Conservation (phyloP, 2,329 filamentous ascomycete genomes). For the Nakataea oryzae region DNA sequence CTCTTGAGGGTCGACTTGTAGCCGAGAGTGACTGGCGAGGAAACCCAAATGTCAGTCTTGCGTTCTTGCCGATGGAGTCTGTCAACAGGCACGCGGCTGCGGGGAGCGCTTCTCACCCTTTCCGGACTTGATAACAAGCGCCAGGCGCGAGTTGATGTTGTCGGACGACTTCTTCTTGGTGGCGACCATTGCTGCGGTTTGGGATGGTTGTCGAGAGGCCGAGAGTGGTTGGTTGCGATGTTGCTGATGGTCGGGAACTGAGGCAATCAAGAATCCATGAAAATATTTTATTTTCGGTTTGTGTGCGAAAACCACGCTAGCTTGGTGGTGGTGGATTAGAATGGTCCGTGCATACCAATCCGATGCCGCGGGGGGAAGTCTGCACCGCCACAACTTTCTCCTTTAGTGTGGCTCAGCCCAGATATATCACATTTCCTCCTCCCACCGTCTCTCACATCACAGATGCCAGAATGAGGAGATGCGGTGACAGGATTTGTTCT, state of each 20-base stretch:
- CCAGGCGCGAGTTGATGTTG: slow-evolving; percentile 54
- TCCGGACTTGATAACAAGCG: slow-evolving; percentile 54
- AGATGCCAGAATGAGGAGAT: no score
- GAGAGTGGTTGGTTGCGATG: neutral
- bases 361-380: no score
- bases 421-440: no score
- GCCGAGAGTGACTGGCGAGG: slow-evolving; percentile 61
- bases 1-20: slow-evolving; percentile 59
- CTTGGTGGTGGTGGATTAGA: neutral
- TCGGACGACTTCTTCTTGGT: slow-evolving; percentile 46
- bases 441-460: no score
- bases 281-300: neutral
- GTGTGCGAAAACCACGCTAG: neutral
- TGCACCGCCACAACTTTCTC: neutral
- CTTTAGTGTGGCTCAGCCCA: no score
- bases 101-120: slow-evolving; percentile 29
- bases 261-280: no score
- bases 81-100: no score
- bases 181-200: slow-evolving; percentile 45
- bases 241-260: neutral
- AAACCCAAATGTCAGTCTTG: neutral
- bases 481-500: no score
- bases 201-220: neutral
- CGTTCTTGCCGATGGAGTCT: neutral
- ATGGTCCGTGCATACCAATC: neutral